phyloP scores from a whole-genome alignment of 345 rosid species.

The Eucalyptus rudis region DNA sequence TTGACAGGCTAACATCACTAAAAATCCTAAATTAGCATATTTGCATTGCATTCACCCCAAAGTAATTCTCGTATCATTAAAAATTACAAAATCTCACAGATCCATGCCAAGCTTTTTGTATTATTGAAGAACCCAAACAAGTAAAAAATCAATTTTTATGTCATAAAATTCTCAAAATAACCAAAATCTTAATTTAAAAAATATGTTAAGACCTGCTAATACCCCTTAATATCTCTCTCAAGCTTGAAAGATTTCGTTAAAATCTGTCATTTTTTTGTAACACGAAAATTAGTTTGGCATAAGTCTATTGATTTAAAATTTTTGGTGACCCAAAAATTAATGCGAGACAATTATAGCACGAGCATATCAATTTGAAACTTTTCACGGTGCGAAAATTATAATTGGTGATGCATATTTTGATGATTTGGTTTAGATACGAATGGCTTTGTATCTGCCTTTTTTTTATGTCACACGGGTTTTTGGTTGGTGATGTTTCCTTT shows the following conservation, averaged over 20 bases:
- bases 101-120: not conserved
- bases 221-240: fast-evolving
- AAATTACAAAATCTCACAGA: not conserved
- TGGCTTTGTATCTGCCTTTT: not conserved
- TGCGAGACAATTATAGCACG: fast-evolving
- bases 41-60: not conserved
- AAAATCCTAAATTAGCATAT: not conserved
- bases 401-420: not conserved
- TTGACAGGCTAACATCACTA: not conserved
- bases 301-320: not conserved
- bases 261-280: not conserved
- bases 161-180: not conserved
- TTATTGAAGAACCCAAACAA: no score
- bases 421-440: not conserved
- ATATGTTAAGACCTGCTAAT: not conserved
- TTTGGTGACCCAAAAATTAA: not conserved
- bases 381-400: not conserved
- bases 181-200: not conserved
- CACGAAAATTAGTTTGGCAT: not conserved
- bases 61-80: not conserved
- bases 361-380: not conserved
- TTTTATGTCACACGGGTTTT: not conserved
- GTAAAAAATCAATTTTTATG: not conserved
- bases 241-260: not conserved
- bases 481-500: not conserved